Conservation (phyloP, 176 grass and related monocot genomes). For the Lolium rigidum region DNA sequence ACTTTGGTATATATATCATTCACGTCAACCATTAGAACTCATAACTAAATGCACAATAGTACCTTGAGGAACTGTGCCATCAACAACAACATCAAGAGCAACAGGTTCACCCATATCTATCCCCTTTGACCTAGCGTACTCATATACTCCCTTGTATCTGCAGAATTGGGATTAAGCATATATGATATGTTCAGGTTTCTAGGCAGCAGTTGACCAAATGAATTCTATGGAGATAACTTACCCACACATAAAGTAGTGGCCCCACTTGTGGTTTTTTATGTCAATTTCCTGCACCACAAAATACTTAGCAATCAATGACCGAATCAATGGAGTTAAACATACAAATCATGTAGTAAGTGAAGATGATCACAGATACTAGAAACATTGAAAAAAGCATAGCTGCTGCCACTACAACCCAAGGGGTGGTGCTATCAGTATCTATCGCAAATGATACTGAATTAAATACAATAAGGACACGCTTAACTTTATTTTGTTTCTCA, state of each 20-base stretch:
- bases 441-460: not conserved
- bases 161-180: slow-evolving; percentile 24
- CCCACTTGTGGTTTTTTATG: slow-evolving; percentile 96
- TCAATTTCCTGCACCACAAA: slow-evolving; percentile 79
- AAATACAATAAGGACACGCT: not conserved
- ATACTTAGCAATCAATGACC: slow-evolving; percentile 4
- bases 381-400: not conserved
- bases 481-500: not conserved
- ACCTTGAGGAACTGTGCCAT: slow-evolving; percentile 96
- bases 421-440: not conserved
- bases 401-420: not conserved
- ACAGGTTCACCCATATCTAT: slow-evolving; percentile 66
- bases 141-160: slow-evolving; percentile 93
- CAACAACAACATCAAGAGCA: slow-evolving; percentile 83
- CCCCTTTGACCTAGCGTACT: slow-evolving; percentile 77
- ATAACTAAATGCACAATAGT: not conserved
- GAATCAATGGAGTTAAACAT: not conserved
- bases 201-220: not conserved
- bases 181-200: not conserved
- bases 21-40: slow-evolving; percentile 20
- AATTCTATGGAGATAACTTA: slow-evolving; percentile 37
- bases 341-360: slow-evolving; percentile 12
- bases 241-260: slow-evolving; percentile 98
- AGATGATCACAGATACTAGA: not conserved
- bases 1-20: not conserved